Evolutionary conservation across 192 early-diverging fungal species (phyloP).

Genomic region (Backusella liffmaniae): DNA sequence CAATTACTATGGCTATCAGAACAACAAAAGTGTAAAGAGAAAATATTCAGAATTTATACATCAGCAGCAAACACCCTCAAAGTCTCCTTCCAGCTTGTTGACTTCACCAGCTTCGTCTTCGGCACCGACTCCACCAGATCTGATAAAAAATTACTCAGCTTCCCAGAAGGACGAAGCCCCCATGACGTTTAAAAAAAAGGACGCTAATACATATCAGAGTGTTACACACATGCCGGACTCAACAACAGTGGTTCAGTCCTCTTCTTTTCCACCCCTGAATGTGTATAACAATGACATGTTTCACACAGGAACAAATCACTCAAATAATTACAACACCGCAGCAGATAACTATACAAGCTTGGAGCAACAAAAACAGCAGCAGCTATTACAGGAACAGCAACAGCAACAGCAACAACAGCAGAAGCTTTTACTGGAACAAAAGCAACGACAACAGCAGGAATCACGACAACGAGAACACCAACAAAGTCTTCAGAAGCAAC

Average conservation of each 20-base stretch:
- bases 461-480: too few relatives aligned
- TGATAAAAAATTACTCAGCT: constrained; percentile 3
- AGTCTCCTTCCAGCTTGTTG: background rate
- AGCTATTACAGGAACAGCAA: background rate
- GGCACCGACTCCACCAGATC: background rate
- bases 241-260: background rate
- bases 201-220: background rate
- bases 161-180: background rate
- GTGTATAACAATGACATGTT: background rate
- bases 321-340: background rate
- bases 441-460: too few relatives aligned
- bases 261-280: constrained; percentile 1
- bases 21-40: constrained; percentile 1
- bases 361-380: background rate
- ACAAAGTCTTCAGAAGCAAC: background rate
- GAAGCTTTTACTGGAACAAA: too few relatives aligned
- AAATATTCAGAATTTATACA: constrained; percentile 9
- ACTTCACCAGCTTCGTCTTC: background rate
- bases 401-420: background rate
- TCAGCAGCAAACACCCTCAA: background rate
- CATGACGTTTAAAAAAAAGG: background rate
- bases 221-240: background rate
- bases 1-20: background rate
- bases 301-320: background rate
- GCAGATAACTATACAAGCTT: background rate